phyloP scores from a whole-genome alignment of 495 filamentous ascomycete species.

The Annulohypoxylon maeteangense region DNA sequence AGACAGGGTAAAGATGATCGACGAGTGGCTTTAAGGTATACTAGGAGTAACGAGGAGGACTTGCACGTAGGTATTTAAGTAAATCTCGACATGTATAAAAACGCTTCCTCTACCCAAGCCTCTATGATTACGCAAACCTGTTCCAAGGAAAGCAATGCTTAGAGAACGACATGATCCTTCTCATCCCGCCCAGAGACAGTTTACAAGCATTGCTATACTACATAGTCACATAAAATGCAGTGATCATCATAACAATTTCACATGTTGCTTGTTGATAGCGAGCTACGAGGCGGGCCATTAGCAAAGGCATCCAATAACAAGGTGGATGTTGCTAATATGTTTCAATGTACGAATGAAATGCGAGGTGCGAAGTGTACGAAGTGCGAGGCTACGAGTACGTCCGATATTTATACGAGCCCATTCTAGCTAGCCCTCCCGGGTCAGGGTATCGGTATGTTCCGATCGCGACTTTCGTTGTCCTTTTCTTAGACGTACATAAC shows the following conservation, averaged over 20 bases:
- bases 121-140: constrained; percentile 5
- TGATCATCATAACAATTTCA: constrained; percentile 15
- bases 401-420: not conserved
- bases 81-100: not conserved
- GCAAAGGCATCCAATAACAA: not conserved
- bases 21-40: not conserved
- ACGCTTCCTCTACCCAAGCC: not conserved
- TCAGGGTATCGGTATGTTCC: not conserved
- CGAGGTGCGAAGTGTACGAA: not conserved
- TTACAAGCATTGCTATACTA: not conserved
- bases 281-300: not conserved
- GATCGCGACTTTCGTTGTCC: not conserved
- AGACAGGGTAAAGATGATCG: not conserved
- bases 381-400: constrained; percentile 19
- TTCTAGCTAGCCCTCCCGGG: not conserved
- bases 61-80: constrained; percentile 8
- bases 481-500: not conserved
- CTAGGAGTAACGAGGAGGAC: not conserved
- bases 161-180: not conserved
- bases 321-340: constrained; percentile 2
- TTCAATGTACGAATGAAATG: not conserved
- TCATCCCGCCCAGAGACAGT: not conserved
- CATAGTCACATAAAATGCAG: not conserved
- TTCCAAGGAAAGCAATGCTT: not conserved
- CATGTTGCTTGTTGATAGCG: not conserved